phyloP scores from a whole-genome alignment of 441 rosid genomes.

The Omphalea diandra region DNA sequence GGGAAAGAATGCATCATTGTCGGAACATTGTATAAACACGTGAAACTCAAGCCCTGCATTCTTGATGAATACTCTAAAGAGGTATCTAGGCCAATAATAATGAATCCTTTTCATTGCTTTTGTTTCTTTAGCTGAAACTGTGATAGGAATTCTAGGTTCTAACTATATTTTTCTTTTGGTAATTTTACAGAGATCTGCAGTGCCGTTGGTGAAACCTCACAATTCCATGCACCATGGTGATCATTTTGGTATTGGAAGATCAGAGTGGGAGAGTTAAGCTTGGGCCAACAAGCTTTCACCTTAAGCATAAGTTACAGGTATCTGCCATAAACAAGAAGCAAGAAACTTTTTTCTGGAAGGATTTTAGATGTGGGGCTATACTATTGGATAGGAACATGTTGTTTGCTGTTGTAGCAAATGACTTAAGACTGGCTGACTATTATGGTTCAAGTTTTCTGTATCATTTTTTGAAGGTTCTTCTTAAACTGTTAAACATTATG shows the following conservation, averaged over 20 bases:
- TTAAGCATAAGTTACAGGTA: slow-evolving; percentile 78
- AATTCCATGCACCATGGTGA: slow-evolving; percentile 86
- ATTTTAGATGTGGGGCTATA: too few species aligned
- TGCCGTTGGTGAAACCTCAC: slow-evolving; percentile 74
- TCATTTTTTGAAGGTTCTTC: background rate
- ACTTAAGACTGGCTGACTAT: slow-evolving; percentile 13
- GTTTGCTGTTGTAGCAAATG: background rate
- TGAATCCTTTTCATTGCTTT: slow-evolving; percentile 5
- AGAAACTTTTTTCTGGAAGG: too few species aligned
- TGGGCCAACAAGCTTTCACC: slow-evolving; percentile 62
- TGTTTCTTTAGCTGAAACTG: slow-evolving; percentile 18
- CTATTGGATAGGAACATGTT: slow-evolving; percentile 7
- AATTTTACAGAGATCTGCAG: slow-evolving; percentile 63
- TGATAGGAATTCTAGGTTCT: background rate
- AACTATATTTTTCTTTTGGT: slow-evolving; percentile 14
- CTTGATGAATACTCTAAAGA: slow-evolving; percentile 97
- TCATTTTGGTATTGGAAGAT: slow-evolving; percentile 80
- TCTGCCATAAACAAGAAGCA: slow-evolving; percentile 14
- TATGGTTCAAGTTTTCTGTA: background rate
- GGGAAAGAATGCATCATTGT: slow-evolving; percentile 88
- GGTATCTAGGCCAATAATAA: slow-evolving; percentile 38
- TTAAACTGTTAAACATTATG: background rate
- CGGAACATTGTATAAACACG: slow-evolving; percentile 90
- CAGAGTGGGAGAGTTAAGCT: slow-evolving; percentile 95
- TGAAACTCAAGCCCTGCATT: slow-evolving; percentile 94